Percentiles rank a stretch among this genome's conserved stretches.
phyloP scores from a whole-genome alignment of 495 filamentous ascomycete species.

The Recurvomyces mirabilis region DNA sequence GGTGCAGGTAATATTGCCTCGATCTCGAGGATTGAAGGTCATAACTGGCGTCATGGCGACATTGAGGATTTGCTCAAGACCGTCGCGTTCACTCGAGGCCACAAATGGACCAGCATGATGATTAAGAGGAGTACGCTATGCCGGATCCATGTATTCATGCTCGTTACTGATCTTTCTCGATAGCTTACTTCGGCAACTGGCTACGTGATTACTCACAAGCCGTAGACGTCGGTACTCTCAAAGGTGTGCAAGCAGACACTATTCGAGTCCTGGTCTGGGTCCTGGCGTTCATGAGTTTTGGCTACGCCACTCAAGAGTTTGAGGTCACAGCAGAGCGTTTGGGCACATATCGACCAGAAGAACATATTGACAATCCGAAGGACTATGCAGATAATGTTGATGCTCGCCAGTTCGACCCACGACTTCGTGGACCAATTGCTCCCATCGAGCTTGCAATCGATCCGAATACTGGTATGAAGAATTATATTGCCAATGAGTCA shows the following conservation, averaged over 20 bases:
- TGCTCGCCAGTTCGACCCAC: constrained; percentile 71
- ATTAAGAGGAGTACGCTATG: constrained; percentile 81
- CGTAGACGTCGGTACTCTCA: constrained; percentile 83
- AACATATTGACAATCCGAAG: constrained; percentile 66
- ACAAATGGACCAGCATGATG: constrained; percentile 90
- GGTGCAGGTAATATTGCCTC: constrained; percentile 94
- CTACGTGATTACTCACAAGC: constrained; percentile 60
- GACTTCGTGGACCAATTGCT: constrained; percentile 65
- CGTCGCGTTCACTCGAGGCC: constrained; percentile 73
- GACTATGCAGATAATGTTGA: constrained; percentile 85
- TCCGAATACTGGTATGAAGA: constrained; percentile 81
- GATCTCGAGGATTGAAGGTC: constrained; percentile 84
- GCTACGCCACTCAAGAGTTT: constrained; percentile 94
- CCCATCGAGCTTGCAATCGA: constrained; percentile 74
- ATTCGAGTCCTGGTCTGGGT: constrained; percentile 88
- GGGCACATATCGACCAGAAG: constrained; percentile 87
- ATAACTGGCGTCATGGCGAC: constrained; percentile 90
- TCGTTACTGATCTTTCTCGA: not conserved
- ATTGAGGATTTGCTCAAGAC: constrained; percentile 91
- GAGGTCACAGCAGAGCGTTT: constrained; percentile 88
- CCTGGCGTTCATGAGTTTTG: constrained; percentile 82
- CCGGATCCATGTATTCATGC: too few species aligned
- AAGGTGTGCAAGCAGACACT: constrained; percentile 76
- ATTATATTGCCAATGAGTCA: constrained; percentile 89
- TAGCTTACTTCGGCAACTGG: constrained; percentile 41